Conservation (phyloP, 495 filamentous ascomycete species). For the Aspergillus affinis region DNA sequence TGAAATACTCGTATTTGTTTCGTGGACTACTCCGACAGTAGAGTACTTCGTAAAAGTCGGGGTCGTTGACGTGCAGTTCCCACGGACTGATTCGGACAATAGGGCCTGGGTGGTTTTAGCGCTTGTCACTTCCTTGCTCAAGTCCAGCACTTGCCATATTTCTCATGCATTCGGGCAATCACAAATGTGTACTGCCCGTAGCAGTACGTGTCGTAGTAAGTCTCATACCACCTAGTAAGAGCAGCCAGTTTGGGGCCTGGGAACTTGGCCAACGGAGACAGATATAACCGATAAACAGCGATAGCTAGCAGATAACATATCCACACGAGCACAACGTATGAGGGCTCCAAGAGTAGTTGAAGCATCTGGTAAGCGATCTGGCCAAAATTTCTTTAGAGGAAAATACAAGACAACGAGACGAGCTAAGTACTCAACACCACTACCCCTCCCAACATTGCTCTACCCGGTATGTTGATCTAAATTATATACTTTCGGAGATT, state of each 20-base stretch:
- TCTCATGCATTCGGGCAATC: constrained; percentile 33
- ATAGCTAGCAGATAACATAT: constrained; percentile 10
- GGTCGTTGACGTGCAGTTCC: constrained; percentile 28
- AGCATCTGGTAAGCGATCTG: constrained; percentile 6
- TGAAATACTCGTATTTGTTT: constrained; percentile 28
- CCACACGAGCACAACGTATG: constrained; percentile 3
- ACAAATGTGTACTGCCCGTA: constrained; percentile 26
- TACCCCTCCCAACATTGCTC: background rate
- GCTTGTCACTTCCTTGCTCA: background rate
- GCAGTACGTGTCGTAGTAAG: constrained; percentile 26
- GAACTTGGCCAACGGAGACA: constrained; percentile 42
- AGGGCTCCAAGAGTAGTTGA: constrained; percentile 1
- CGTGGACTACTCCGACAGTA: constrained; percentile 18
- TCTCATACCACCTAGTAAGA: constrained; percentile 33
- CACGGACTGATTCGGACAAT: constrained; percentile 33
- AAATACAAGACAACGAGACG: background rate
- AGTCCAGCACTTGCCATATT: constrained; percentile 28
- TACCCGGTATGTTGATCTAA: background rate
- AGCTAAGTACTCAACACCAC: background rate
- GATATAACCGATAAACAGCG: constrained; percentile 36
- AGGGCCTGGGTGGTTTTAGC: constrained; percentile 18
- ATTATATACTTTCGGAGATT: background rate
- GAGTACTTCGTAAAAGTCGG: constrained; percentile 27
- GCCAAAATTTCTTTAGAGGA: background rate
- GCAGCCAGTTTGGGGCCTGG: constrained; percentile 50